Evolutionary conservation across 495 filamentous ascomycete genomes (phyloP).

Genomic region (Tuber borchii): DNA sequence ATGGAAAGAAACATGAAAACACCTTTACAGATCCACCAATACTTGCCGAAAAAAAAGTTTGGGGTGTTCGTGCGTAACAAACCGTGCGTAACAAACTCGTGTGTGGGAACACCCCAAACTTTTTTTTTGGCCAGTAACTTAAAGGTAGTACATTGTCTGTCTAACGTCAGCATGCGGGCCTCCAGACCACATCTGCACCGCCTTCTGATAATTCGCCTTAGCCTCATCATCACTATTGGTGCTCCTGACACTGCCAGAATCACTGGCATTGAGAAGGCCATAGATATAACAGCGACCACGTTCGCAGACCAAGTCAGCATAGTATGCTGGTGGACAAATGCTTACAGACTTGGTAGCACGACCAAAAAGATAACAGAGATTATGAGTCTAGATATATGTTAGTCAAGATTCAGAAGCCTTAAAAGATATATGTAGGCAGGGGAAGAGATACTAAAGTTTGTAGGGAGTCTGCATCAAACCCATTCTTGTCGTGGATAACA

Average conservation of each 20-base stretch:
- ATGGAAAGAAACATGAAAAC: background rate
- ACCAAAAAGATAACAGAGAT: slow-evolving; percentile 71
- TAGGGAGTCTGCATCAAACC: slow-evolving; percentile 28
- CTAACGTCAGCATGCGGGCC: slow-evolving; percentile 51
- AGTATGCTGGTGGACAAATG: slow-evolving; percentile 75
- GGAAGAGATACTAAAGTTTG: slow-evolving; percentile 28
- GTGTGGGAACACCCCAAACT: too few relatives aligned
- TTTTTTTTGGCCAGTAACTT: slow-evolving; percentile 7
- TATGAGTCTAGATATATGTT: slow-evolving; percentile 51
- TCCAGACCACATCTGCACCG: slow-evolving; percentile 31
- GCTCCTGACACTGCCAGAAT: slow-evolving; percentile 35
- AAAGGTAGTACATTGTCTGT: slow-evolving; percentile 76
- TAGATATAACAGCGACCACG: slow-evolving; percentile 61
- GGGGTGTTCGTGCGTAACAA: too few relatives aligned
- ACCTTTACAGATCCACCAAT: background rate
- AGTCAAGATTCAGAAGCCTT: slow-evolving; percentile 8
- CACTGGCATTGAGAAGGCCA: slow-evolving; percentile 51
- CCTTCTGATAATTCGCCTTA: slow-evolving; percentile 15
- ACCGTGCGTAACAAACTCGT: too few relatives aligned
- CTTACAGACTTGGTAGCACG: slow-evolving; percentile 75
- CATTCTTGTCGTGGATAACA: slow-evolving; percentile 63
- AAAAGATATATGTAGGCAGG: background rate
- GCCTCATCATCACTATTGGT: slow-evolving; percentile 36
- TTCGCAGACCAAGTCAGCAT: slow-evolving; percentile 70
- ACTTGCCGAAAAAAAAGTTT: too few relatives aligned